These are phyloP conservation scores for Emmonsia crescens DNA, from an alignment of 2,329 filamentous ascomycete genomes.

Conservation along the genomic window DNA sequence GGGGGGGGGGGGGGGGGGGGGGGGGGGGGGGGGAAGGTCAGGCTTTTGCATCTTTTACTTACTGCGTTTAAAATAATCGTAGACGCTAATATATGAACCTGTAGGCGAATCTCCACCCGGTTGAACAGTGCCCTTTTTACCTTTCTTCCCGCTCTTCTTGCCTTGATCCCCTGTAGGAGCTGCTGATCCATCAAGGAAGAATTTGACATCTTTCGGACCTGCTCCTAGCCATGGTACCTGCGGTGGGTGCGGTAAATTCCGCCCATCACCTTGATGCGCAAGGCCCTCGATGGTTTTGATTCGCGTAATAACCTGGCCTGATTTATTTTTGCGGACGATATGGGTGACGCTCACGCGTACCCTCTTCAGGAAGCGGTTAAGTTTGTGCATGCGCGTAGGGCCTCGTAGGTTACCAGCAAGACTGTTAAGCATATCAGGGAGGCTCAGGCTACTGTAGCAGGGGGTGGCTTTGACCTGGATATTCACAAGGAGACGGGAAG, in stretches of 20 bases:
- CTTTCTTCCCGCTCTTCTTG: conserved; percentile 17
- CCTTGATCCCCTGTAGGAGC: background rate
- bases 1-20: too few species aligned
- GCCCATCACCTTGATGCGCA: conserved; percentile 32
- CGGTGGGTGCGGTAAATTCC: conserved; percentile 25
- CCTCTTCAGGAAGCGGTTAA: conserved; percentile 28
- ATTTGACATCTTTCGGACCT: conserved; percentile 43
- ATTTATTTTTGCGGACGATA: conserved; percentile 26
- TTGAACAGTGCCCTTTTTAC: conserved; percentile 24
- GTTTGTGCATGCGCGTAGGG: conserved; percentile 13
- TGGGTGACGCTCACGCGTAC: conserved; percentile 35
- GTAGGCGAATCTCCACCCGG: background rate
- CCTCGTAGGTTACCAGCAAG: conserved; percentile 14
- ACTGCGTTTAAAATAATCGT: conserved; percentile 39
- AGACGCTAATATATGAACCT: conserved; percentile 40
- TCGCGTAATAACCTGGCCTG: conserved; percentile 23
- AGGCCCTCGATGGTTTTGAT: conserved; percentile 39
- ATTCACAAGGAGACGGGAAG: conserved; percentile 49
- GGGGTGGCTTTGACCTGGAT: conserved; percentile 51
- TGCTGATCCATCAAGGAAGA: conserved; percentile 36
- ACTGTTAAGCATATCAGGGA: conserved; percentile 29
- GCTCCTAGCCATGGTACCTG: conserved; percentile 30
- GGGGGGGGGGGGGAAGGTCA: background rate
- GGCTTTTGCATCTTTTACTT: conserved; percentile 14
- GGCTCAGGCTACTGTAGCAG: conserved; percentile 42